Evolutionary conservation across 352 stramenopile species (phyloP).

Genomic region (Globisporangium lucens): DNA sequence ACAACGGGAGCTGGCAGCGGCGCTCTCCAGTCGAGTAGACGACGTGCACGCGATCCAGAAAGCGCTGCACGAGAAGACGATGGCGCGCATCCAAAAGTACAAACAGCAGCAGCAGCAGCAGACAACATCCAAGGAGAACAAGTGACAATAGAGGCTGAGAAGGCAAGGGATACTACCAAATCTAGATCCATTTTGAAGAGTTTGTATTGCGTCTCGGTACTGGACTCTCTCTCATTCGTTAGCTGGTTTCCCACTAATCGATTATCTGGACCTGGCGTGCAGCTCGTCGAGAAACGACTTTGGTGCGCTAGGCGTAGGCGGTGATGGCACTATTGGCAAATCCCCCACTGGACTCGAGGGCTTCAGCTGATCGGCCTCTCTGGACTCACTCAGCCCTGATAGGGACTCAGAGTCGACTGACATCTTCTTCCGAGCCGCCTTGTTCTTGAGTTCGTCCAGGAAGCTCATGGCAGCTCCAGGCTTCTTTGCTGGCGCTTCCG

Average conservation of each 20-base stretch:
- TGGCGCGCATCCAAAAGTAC: slow-evolving; percentile 44
- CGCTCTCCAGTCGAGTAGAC: slow-evolving; percentile 35
- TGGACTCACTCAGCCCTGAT: background rate
- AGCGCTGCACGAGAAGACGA: slow-evolving; percentile 51
- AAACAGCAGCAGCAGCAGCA: slow-evolving; percentile 18
- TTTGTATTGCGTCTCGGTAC: background rate
- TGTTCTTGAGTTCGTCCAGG: slow-evolving; percentile 49
- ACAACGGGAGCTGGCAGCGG: slow-evolving; percentile 38
- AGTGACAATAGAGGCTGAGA: background rate
- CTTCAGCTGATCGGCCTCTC: background rate
- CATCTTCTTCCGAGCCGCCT: slow-evolving; percentile 12
- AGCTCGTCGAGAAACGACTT: slow-evolving; percentile 19
- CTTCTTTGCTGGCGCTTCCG: background rate
- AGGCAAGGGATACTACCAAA: background rate
- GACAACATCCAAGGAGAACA: background rate
- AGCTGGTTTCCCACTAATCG: background rate
- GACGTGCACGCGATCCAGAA: slow-evolving; percentile 54
- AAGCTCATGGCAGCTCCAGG: slow-evolving; percentile 25
- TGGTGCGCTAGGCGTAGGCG: background rate
- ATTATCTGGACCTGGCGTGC: slow-evolving; percentile 4
- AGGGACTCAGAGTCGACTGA: background rate
- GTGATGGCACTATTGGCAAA: background rate
- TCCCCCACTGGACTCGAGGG: background rate
- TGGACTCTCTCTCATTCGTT: too few relatives aligned
- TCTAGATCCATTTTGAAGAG: background rate